These are phyloP conservation scores for Stephania japonica DNA, from an alignment of 164 flowering plant genomes.

Conservation along the genomic window DNA sequence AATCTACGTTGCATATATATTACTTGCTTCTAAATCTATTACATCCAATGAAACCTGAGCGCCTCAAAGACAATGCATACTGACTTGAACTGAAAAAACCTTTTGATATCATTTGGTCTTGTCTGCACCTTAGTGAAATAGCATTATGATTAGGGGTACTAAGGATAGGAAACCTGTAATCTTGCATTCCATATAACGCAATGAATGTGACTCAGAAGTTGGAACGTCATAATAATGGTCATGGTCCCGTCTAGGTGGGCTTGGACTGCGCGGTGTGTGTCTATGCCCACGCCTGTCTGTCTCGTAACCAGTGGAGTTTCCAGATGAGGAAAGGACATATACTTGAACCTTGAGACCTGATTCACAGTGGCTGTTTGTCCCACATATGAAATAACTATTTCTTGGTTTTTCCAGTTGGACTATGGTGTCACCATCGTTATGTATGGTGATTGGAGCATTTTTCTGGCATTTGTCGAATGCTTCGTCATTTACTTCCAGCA, in stretches of 20 bases:
- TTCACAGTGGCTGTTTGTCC: conserved; percentile 26
- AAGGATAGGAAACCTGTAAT: not conserved
- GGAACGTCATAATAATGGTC: not conserved
- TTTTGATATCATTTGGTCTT: not conserved
- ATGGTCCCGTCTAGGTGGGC: not conserved
- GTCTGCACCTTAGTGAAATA: not conserved
- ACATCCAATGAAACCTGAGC: not conserved
- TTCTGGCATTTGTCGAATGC: conserved; percentile 24
- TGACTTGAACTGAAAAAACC: not conserved
- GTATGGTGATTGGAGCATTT: conserved; percentile 18
- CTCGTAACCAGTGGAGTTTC: not conserved
- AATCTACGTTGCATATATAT: not conserved
- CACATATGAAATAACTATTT: conserved; percentile 33
- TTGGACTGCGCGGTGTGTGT: not conserved
- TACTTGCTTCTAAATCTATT: not conserved
- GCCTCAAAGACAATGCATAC: not conserved
- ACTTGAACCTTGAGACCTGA: conserved; percentile 18
- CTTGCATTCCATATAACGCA: not conserved
- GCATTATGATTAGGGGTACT: not conserved
- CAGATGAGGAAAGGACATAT: conserved; percentile 11
- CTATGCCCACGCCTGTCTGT: not conserved
- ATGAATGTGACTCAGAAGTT: not conserved
- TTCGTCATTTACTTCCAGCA: conserved; percentile 29
- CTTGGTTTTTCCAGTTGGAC: conserved; percentile 19
- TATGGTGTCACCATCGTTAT: conserved; percentile 27